Evolutionary conservation across 2,329 filamentous ascomycete species (phyloP).

Genomic region (Cladosporium oxysporum): DNA sequence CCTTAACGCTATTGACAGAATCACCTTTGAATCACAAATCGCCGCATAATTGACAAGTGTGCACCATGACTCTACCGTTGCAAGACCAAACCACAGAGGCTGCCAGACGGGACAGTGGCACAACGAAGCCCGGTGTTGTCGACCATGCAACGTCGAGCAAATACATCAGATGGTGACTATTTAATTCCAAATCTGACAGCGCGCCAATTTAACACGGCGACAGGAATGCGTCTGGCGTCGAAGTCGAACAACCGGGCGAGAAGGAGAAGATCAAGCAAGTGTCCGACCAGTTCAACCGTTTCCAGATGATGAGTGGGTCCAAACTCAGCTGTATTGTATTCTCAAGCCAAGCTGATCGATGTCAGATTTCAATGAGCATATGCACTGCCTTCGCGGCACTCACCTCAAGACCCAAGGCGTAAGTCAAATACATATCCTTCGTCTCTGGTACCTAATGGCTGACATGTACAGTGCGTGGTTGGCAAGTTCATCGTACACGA

Average conservation of each 20-base stretch:
- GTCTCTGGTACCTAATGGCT: background rate
- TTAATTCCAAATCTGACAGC: background rate
- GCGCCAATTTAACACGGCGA: background rate
- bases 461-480: constrained; percentile 31
- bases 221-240: constrained; percentile 40
- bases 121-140: background rate
- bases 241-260: constrained; percentile 35
- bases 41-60: background rate
- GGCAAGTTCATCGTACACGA: constrained; percentile 37
- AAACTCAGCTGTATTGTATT: background rate
- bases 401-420: constrained; percentile 40
- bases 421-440: background rate
- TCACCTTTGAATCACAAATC: background rate
- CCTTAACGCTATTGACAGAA: background rate
- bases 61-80: constrained; percentile 10
- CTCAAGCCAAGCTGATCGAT: background rate
- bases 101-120: constrained; percentile 8
- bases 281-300: constrained; percentile 41
- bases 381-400: constrained; percentile 41
- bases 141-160: constrained; percentile 22
- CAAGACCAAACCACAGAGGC: constrained; percentile 13
- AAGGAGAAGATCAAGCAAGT: constrained; percentile 41
- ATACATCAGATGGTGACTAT: constrained; percentile 29
- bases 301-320: constrained; percentile 40
- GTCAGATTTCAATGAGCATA: constrained; percentile 41